Conservation (phyloP, 495 filamentous ascomycete genomes). For the Aspergillus conjunctus region DNA sequence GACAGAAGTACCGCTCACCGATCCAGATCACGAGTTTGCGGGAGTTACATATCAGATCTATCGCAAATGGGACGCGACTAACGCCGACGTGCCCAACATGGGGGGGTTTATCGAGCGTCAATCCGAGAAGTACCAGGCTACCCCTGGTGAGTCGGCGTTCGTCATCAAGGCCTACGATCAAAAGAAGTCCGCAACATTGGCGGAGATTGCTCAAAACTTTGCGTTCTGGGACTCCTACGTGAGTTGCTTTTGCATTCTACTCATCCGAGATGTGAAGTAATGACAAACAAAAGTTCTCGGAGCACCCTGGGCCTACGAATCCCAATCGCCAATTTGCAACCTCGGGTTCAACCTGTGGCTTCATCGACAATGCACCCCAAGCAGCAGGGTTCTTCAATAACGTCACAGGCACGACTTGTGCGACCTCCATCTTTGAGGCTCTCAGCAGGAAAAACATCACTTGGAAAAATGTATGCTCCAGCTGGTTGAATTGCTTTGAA, state of each 20-base stretch:
- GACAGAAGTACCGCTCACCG: slow-evolving; percentile 41
- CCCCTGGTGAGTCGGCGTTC: slow-evolving; percentile 41
- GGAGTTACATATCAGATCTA: slow-evolving; percentile 45
- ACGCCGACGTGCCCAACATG: slow-evolving; percentile 44
- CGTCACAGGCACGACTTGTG: slow-evolving; percentile 42
- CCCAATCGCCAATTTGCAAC: slow-evolving; percentile 45
- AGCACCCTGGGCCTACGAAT: slow-evolving; percentile 46
- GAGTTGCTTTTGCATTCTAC: slow-evolving; percentile 5
- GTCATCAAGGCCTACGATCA: slow-evolving; percentile 45
- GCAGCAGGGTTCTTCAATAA: slow-evolving; percentile 38
- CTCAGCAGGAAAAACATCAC: slow-evolving; percentile 37
- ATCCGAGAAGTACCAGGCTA: slow-evolving; percentile 43
- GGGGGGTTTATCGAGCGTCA: slow-evolving; percentile 47
- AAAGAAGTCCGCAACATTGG: slow-evolving; percentile 41
- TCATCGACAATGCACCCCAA: slow-evolving; percentile 37
- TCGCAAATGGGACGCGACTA: slow-evolving; percentile 43
- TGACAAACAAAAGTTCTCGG: slow-evolving; percentile 33
- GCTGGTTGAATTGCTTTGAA: not conserved
- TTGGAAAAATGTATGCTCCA: slow-evolving; percentile 39
- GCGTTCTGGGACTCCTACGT: slow-evolving; percentile 47
- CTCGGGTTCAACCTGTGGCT: slow-evolving; percentile 38
- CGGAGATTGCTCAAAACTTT: slow-evolving; percentile 43
- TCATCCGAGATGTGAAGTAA: not conserved
- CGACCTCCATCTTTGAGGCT: slow-evolving; percentile 39
- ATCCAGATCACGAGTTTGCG: slow-evolving; percentile 48